These are phyloP conservation scores for Plasmodium coatneyi DNA, from an alignment of 169 alveolate genomes.

Conservation along the genomic window DNA sequence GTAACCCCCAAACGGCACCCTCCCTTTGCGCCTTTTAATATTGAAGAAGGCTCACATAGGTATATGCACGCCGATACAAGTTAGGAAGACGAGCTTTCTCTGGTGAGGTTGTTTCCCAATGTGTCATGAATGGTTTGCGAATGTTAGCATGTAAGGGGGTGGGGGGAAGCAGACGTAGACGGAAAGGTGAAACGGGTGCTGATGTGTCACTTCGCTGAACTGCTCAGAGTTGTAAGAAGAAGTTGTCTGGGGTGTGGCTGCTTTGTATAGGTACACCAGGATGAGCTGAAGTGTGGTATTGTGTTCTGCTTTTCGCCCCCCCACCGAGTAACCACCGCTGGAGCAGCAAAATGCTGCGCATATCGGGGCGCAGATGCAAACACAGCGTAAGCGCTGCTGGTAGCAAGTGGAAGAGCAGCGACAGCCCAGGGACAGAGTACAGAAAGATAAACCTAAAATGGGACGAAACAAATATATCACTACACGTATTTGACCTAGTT, in stretches of 20 bases:
- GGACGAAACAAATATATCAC: conserved; percentile 30
- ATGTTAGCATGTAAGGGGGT: neutral
- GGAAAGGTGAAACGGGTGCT: neutral
- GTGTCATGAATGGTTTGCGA: neutral
- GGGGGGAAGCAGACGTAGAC: neutral
- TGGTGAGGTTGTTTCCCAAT: neutral
- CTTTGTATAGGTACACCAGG: neutral
- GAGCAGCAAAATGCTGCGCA: neutral
- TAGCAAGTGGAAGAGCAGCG: neutral
- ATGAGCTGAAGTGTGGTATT: neutral
- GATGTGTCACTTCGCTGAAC: neutral
- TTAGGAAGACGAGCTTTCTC: neutral
- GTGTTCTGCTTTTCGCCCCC: neutral
- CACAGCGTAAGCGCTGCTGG: neutral
- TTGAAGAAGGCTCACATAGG: neutral
- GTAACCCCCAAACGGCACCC: neutral
- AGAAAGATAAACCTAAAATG: conserved; percentile 48
- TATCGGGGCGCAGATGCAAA: conserved; percentile 4
- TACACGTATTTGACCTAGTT: conserved; percentile 29
- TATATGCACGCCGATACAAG: neutral
- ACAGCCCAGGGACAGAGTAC: neutral
- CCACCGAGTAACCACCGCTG: neutral
- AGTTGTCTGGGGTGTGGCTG: neutral
- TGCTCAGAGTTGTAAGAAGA: neutral
- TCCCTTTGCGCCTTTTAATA: neutral